Conservation (phyloP, 192 early-diverging fungal species). For the Coemansia sp. region DNA sequence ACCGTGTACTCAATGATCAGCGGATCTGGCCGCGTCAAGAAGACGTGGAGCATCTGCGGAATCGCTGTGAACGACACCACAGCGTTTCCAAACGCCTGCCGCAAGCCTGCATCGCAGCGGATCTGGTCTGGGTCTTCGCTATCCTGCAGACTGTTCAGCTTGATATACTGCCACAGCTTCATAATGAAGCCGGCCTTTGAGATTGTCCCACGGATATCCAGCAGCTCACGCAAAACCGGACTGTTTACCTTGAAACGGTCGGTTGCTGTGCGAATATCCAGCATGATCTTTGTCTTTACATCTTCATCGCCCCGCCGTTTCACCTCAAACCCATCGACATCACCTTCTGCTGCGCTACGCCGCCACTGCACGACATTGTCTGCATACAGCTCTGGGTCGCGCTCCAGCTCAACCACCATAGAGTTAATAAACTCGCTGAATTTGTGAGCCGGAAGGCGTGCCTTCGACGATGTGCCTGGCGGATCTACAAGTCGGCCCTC, state of each 20-base stretch:
- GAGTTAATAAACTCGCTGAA: conserved; percentile 85
- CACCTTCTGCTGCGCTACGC: conserved; percentile 29
- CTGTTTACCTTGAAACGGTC: conserved; percentile 77
- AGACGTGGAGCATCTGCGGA: conserved; percentile 74
- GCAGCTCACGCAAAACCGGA: conserved; percentile 67
- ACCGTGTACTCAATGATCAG: conserved; percentile 89
- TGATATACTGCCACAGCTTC: conserved; percentile 96
- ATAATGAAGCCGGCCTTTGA: conserved; percentile 64
- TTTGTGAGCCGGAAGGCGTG: conserved; percentile 63
- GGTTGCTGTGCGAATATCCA: conserved; percentile 77
- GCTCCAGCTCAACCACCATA: conserved; percentile 82
- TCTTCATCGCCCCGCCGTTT: conserved; percentile 88
- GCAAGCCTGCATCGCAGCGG: conserved; percentile 75
- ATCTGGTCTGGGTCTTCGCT: conserved; percentile 84
- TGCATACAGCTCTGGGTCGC: conserved; percentile 72
- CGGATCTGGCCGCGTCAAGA: conserved; percentile 80
- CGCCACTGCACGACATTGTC: conserved; percentile 59
- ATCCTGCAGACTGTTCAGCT: conserved; percentile 88
- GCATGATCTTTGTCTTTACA: conserved; percentile 74
- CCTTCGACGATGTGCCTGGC: conserved; percentile 60
- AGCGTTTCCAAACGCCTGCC: conserved; percentile 64
- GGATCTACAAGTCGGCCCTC: conserved; percentile 87
- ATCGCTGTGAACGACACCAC: conserved; percentile 79
- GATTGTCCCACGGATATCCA: conserved; percentile 65
- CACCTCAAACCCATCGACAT: conserved; percentile 85